Evolutionary conservation across 2,329 filamentous ascomycete species (phyloP).

Genomic region (Sporothrix brunneoviolacea): DNA sequence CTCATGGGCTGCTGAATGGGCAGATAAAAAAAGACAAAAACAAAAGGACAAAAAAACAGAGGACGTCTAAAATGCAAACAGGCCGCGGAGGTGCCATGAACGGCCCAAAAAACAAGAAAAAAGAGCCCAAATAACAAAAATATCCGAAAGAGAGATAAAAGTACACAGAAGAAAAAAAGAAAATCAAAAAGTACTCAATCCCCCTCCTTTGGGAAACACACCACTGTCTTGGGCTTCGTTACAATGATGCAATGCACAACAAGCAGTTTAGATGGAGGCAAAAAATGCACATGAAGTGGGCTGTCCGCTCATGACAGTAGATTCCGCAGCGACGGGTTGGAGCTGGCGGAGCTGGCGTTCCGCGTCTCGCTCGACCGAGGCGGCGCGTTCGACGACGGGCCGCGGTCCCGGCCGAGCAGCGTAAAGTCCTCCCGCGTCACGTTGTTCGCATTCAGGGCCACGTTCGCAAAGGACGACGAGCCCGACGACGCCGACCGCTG

Average conservation of each 20-base stretch:
- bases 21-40: too few relatives aligned
- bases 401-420: slow-evolving; percentile 11
- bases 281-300: too few relatives aligned
- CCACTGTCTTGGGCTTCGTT: not conserved
- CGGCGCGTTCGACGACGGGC: slow-evolving; percentile 17
- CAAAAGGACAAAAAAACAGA: too few relatives aligned
- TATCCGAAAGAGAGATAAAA: not conserved
- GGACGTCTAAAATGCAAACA: too few relatives aligned
- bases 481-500: slow-evolving; percentile 30
- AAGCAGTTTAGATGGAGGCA: too few relatives aligned
- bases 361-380: slow-evolving; percentile 33
- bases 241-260: too few relatives aligned
- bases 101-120: too few relatives aligned
- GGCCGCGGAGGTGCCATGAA: too few relatives aligned
- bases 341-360: slow-evolving; percentile 61
- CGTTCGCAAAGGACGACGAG: slow-evolving; percentile 14
- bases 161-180: not conserved
- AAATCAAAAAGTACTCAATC: not conserved
- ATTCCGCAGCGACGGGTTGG: slow-evolving; percentile 69
- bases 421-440: slow-evolving; percentile 20
- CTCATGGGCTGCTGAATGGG: too few relatives aligned
- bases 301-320: slow-evolving; percentile 49
- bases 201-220: too few relatives aligned
- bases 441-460: slow-evolving; percentile 6
- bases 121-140: too few relatives aligned